A percentile compares a stretch with the other conserved stretches of the same genome.
These are phyloP conservation scores for Trapa incisa DNA, from an alignment of 345 rosid genomes.

Conservation along the genomic window DNA sequence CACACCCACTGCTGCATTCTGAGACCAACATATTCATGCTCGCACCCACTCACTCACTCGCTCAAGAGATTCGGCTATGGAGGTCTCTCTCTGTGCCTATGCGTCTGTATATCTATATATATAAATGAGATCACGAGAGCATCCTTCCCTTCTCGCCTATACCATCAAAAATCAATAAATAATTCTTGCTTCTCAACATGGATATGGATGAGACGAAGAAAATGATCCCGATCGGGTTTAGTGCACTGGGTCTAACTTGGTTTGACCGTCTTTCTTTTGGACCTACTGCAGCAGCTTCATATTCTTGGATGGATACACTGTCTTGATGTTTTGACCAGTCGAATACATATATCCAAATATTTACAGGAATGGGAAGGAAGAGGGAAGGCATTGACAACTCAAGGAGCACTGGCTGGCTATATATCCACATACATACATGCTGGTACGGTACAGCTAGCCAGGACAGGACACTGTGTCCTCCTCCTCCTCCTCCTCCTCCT, in stretches of 20 bases:
- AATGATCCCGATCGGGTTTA: too few species aligned
- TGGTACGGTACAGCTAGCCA: slow-evolving; percentile 21
- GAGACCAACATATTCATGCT: slow-evolving; percentile 35
- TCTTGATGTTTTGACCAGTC: too few species aligned
- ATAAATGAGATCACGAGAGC: not conserved
- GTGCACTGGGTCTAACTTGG: too few species aligned
- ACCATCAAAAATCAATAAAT: not conserved
- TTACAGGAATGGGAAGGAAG: too few species aligned
- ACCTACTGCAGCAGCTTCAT: too few species aligned
- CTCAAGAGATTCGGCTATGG: not conserved
- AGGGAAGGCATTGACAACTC: not conserved
- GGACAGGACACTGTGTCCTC: slow-evolving; percentile 30
- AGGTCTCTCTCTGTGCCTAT: not conserved
- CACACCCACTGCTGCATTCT: slow-evolving; percentile 73
- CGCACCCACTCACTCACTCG: not conserved
- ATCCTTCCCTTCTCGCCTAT: not conserved
- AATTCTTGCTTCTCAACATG: not conserved
- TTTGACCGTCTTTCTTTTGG: too few species aligned
- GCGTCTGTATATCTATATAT: not conserved
- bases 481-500: not conserved
- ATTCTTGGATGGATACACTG: too few species aligned
- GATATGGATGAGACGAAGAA: not conserved
- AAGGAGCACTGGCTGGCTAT: not conserved
- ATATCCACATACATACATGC: slow-evolving; percentile 27
- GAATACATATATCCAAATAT: too few species aligned